Evolutionary conservation across 768 basidiomycete genomes (phyloP), one percentile per base, ranked within the genome.

Genomic region (Serpula lacrymans): DNA sequence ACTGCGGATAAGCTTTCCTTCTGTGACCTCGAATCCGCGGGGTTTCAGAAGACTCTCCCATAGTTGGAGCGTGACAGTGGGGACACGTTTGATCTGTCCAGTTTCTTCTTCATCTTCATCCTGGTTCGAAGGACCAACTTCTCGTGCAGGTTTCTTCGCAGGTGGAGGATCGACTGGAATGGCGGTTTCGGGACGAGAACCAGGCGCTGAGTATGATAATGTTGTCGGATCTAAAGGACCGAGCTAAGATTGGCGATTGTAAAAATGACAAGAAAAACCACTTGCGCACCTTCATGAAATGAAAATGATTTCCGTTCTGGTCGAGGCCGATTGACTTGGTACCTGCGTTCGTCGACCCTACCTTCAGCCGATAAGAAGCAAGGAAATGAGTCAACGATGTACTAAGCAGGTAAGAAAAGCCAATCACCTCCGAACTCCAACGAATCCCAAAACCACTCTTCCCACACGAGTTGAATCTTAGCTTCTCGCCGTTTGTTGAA

Each of bases 361-460:
- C 83, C 81, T 81, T 53, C 35, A 34, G 12, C 31, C 11, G 8
- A 18, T n/a, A 8, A 17, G 18, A 20, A 17, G 3, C 33, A 46
- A 43, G 34, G 18, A 37, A 33, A 10, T 35, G 17, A 12, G 20
- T 34, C n/a, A 35, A 22, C 22, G 31, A 22, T n/a, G n/a, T 20
- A 27, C 3, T n/a, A 21, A 38, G 34, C 21, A 1, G 6, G 10
- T 7, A 27, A 37, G 22, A 38, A 13, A 26, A 18, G 13, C 11
- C 12, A 57, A 59, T 34, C 46, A 69, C 85, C 89, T 43, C 80
- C 80, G 54, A 79, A 88, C 29, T 82, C 79, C 2, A 94, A 52
- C 20, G 77, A 94, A 53, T 96, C 93, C 90, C 90, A 94, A 42
- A 96, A 86, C 94, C 94, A 97, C 47, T 95, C 92, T 54, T 94